A percentile compares a stretch with the other conserved stretches of the same genome.
These are phyloP conservation scores for Priceomyces medius DNA, from an alignment of 805 yeast genomes.

Conservation along the genomic window DNA sequence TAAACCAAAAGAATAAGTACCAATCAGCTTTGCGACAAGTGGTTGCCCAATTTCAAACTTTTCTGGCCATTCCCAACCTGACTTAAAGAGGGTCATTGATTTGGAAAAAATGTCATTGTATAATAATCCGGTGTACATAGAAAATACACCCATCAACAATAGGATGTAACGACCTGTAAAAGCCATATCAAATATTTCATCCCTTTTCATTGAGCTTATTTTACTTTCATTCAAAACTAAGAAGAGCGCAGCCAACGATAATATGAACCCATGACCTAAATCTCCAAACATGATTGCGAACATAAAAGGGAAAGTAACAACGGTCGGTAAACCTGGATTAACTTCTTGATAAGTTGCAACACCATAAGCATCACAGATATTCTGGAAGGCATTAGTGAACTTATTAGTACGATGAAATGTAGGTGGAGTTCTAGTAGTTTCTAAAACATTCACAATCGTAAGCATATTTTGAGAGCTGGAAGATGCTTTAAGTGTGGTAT, in stretches of 20 bases:
- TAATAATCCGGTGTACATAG: constrained; percentile 91
- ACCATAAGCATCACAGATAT: constrained; percentile 94
- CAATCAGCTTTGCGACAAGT: constrained; percentile 62
- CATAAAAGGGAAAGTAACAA: constrained; percentile 96
- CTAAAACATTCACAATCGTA: constrained; percentile 54
- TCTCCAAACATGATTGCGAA: constrained; percentile 99
- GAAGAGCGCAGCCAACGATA: constrained; percentile 68
- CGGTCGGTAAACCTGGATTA: constrained; percentile 93
- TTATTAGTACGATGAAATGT: constrained; percentile 94
- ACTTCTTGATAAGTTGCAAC: constrained; percentile 90
- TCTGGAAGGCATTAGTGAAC: constrained; percentile 89
- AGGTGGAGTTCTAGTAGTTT: constrained; percentile 87
- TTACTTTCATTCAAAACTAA: constrained; percentile 74
- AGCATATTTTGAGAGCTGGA: constrained; percentile 52
- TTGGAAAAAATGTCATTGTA: constrained; percentile 93
- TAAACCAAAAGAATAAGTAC: constrained; percentile 79
- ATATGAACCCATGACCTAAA: constrained; percentile 89
- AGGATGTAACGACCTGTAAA: constrained; percentile 88
- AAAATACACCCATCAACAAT: constrained; percentile 88
- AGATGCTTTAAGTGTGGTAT: constrained; percentile 61
- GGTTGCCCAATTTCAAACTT: constrained; percentile 66
- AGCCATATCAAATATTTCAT: constrained; percentile 97
- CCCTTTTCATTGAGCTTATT: constrained; percentile 69
- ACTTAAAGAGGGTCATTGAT: constrained; percentile 80
- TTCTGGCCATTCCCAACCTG: constrained; percentile 95